These are phyloP conservation scores for Ustilago esculenta DNA, from an alignment of 1,284 basidiomycete genomes.

Conservation along the genomic window DNA sequence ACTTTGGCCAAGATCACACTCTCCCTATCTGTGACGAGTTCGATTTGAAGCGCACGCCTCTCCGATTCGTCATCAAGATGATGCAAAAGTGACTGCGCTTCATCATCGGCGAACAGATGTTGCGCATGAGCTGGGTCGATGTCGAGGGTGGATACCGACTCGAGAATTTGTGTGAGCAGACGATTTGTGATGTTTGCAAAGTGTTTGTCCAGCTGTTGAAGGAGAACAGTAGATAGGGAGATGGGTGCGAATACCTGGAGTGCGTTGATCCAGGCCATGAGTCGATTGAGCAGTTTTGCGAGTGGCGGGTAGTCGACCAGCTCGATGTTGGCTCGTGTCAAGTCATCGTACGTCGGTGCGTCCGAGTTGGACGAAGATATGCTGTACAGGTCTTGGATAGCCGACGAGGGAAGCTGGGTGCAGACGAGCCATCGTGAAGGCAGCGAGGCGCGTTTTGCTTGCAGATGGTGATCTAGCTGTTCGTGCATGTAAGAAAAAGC, in stretches of 20 bases:
- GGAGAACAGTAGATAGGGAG: neutral
- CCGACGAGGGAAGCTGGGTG: conserved; percentile 6
- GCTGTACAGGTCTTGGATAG: conserved; percentile 14
- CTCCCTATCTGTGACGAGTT: conserved; percentile 16
- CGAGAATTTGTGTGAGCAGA: conserved; percentile 2
- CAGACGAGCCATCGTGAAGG: conserved; percentile 23
- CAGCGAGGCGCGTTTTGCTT: neutral
- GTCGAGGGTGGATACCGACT: neutral
- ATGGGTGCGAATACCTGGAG: conserved; percentile 25
- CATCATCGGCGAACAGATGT: conserved; percentile 4
- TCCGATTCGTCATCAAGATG: conserved; percentile 5
- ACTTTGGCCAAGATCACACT: conserved; percentile 8
- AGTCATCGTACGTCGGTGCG: conserved; percentile 17
- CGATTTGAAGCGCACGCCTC: conserved; percentile 1
- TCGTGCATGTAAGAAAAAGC: conserved; percentile 8
- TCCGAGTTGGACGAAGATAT: neutral
- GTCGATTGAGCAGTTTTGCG: conserved; percentile 25
- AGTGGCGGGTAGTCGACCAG: conserved; percentile 29
- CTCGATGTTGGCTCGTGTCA: conserved; percentile 24
- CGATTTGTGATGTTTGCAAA: conserved; percentile 9
- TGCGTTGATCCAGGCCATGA: conserved; percentile 29
- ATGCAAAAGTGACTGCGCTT: conserved; percentile 1
- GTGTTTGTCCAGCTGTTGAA: neutral
- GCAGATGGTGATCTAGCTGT: conserved; percentile 6
- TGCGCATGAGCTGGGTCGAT: neutral